Conservation (phyloP, 495 filamentous ascomycete species). For the Penicillium tannophilum region DNA sequence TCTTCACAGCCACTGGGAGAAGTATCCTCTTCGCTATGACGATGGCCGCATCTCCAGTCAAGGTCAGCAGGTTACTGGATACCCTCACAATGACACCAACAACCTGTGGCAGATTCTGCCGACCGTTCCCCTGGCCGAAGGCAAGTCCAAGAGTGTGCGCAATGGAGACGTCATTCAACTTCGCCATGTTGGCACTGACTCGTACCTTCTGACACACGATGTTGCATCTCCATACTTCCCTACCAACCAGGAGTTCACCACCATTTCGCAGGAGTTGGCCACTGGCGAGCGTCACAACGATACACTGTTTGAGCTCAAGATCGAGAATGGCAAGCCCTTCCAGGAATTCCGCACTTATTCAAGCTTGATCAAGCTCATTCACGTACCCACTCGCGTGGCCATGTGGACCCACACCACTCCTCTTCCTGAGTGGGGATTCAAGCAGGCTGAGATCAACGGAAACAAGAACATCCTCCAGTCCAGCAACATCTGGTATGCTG, state of each 20-base stretch:
- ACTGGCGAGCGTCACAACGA: slow-evolving; percentile 82
- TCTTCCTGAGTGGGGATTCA: slow-evolving; percentile 93
- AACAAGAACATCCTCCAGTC: slow-evolving; percentile 93
- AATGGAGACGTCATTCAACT: slow-evolving; percentile 89
- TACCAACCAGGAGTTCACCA: slow-evolving; percentile 98
- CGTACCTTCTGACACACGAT: slow-evolving; percentile 90
- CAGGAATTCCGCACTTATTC: slow-evolving; percentile 88
- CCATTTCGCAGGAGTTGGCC: slow-evolving; percentile 70
- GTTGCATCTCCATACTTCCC: slow-evolving; percentile 97
- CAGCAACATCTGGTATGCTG: slow-evolving; percentile 93
- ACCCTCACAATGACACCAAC: slow-evolving; percentile 97
- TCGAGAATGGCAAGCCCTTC: slow-evolving; percentile 80
- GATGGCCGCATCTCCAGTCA: slow-evolving; percentile 97
- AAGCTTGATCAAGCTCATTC: slow-evolving; percentile 91
- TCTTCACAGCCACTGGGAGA: slow-evolving; percentile 88
- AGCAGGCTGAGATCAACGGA: slow-evolving; percentile 98
- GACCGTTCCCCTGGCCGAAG: slow-evolving; percentile 50
- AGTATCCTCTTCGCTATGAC: slow-evolving; percentile 92
- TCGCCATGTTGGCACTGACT: slow-evolving; percentile 83
- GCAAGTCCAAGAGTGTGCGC: slow-evolving; percentile 64
- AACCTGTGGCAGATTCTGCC: slow-evolving; percentile 97
- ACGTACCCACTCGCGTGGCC: slow-evolving; percentile 89
- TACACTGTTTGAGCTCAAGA: slow-evolving; percentile 88
- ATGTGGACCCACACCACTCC: slow-evolving; percentile 98
- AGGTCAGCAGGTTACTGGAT: slow-evolving; percentile 96